Evolutionary conservation across 176 grass and related monocot genomes (phyloP).

Genomic region (Phoenix roebelenii): DNA sequence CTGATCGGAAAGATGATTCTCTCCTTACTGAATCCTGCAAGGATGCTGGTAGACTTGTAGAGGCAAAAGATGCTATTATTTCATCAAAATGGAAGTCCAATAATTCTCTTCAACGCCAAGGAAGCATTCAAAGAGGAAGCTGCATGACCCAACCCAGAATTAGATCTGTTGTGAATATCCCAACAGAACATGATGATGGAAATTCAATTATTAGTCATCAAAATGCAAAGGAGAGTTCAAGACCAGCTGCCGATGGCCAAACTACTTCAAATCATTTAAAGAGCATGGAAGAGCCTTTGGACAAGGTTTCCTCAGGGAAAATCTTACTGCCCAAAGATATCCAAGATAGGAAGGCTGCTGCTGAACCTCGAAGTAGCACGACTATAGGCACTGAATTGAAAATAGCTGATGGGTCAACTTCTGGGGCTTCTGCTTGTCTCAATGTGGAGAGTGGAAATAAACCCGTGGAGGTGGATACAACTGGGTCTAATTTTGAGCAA

Average conservation of each 20-base stretch:
- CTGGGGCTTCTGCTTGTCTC: neutral
- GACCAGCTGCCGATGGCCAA: constrained; percentile 3
- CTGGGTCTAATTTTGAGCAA: constrained; percentile 58
- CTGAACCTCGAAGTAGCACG: neutral
- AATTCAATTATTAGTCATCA: constrained; percentile 6
- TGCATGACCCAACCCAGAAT: constrained; percentile 29
- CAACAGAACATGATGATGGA: constrained; percentile 26
- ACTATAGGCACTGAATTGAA: neutral
- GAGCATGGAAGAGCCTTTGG: neutral
- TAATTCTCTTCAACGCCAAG: constrained; percentile 18
- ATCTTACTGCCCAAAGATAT: constrained; percentile 1
- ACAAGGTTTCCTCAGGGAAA: neutral
- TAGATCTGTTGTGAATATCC: constrained; percentile 70
- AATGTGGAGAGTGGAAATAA: neutral
- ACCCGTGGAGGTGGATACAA: constrained; percentile 1
- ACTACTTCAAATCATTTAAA: neutral
- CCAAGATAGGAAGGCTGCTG: neutral
- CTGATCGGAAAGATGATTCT: constrained; percentile 17
- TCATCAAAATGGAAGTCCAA: neutral
- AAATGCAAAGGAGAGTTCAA: constrained; percentile 16
- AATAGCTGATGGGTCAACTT: neutral
- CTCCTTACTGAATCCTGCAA: neutral
- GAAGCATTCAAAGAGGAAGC: constrained; percentile 18
- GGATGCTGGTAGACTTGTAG: neutral
- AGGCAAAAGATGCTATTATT: neutral